Percentiles rank a stretch among this genome's conserved stretches.
Conservation (phyloP, 805 yeast species). For the Metschnikowia baotianmanensis region DNA sequence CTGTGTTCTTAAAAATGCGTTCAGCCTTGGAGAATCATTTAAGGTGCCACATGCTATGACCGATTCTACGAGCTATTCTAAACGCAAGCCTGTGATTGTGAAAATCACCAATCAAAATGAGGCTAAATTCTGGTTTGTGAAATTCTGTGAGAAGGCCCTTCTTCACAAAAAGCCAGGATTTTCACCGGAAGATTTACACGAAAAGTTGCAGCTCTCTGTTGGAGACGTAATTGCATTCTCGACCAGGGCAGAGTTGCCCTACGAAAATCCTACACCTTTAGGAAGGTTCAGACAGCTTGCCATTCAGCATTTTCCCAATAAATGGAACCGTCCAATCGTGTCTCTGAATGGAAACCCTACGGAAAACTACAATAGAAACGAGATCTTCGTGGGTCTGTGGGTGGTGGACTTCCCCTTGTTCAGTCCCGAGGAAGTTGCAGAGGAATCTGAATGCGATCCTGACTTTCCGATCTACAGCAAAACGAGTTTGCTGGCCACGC, state of each 20-base stretch:
- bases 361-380: constrained; percentile 20
- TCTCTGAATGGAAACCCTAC: constrained; percentile 14
- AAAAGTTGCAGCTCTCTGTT: constrained; percentile 40
- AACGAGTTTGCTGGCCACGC: constrained; percentile 62
- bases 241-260: constrained; percentile 66
- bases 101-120: constrained; percentile 46
- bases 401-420: constrained; percentile 91
- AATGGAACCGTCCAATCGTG: constrained; percentile 45
- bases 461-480: constrained; percentile 63
- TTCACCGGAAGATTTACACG: constrained; percentile 16
- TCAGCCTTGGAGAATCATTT: constrained; percentile 23
- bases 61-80: constrained; percentile 45
- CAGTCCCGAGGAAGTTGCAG: constrained; percentile 57
- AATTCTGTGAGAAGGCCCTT: constrained; percentile 31
- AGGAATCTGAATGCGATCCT: constrained; percentile 12
- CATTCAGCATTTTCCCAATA: constrained; percentile 49
- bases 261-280: constrained; percentile 94
- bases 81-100: constrained; percentile 57
- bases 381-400: constrained; percentile 71
- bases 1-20: constrained; percentile 56
- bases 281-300: constrained; percentile 82
- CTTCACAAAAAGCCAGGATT: constrained; percentile 18
- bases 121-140: constrained; percentile 43
- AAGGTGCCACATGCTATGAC: constrained; percentile 39
- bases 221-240: constrained; percentile 80